Conservation (phyloP, 495 filamentous ascomycete genomes). For the Extremus antarcticus region DNA sequence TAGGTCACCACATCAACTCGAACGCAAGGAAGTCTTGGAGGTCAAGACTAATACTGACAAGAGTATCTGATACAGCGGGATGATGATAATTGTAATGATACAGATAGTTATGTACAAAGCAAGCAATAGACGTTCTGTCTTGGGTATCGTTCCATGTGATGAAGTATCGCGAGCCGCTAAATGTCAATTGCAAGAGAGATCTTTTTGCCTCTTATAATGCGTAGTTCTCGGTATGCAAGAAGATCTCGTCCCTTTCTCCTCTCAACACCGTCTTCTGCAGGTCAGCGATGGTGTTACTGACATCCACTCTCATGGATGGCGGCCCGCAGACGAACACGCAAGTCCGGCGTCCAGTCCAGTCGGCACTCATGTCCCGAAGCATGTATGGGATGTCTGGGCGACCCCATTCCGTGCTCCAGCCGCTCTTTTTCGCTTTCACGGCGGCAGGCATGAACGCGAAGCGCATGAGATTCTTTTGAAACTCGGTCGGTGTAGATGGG, state of each 20-base stretch:
- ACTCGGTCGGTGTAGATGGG: conserved; percentile 61
- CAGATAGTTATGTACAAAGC: not conserved
- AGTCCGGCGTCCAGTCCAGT: conserved; percentile 62
- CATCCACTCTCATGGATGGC: conserved; percentile 73
- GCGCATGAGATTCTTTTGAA: conserved; percentile 73
- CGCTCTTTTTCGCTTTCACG: conserved; percentile 54
- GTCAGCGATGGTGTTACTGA: conserved; percentile 69
- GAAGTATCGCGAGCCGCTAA: not conserved
- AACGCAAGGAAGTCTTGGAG: no score
- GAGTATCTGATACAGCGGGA: no score
- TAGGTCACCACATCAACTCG: no score
- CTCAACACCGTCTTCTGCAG: conserved; percentile 75
- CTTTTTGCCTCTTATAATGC: conserved; percentile 44
- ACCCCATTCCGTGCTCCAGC: conserved; percentile 88
- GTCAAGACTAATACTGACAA: no score
- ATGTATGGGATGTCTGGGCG: conserved; percentile 78
- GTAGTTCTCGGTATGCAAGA: conserved; percentile 91
- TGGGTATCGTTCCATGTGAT: not conserved
- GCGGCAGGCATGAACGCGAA: conserved; percentile 64
- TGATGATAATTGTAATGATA: no score
- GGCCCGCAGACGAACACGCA: conserved; percentile 94
- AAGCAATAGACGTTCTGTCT: not conserved
- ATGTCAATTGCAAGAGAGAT: not conserved
- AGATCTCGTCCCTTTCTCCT: conserved; percentile 77
- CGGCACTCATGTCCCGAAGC: conserved; percentile 66